Evolutionary conservation across 352 stramenopile species (phyloP).

Genomic region (Globisporangium carolinianum): DNA sequence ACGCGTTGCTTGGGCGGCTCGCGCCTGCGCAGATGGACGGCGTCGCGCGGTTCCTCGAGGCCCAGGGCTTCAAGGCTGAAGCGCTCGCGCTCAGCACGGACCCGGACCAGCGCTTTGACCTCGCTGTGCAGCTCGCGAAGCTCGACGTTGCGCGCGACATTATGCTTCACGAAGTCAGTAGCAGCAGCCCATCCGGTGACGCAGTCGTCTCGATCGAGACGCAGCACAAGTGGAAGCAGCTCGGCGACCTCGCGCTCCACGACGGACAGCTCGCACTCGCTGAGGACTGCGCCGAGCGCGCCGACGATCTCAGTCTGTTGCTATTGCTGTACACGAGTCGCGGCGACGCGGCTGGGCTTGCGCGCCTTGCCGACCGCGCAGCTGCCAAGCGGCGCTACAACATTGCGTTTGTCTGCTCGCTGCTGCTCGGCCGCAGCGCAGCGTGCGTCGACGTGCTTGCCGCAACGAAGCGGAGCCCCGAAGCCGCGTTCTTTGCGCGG

Average conservation of each 20-base stretch:
- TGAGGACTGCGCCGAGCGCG: conserved; percentile 91
- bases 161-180: conserved; percentile 86
- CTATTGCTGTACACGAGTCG: conserved; percentile 96
- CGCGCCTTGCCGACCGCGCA: conserved; percentile 85
- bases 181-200: conserved; percentile 50
- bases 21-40: conserved; percentile 82
- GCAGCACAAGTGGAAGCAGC: conserved; percentile 97
- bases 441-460: conserved; percentile 95
- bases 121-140: conserved; percentile 95
- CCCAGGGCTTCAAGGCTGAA: conserved; percentile 98
- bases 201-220: conserved; percentile 95
- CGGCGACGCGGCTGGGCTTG: conserved; percentile 91
- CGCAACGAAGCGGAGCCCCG: conserved; percentile 92
- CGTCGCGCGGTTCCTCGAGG: conserved; percentile 94
- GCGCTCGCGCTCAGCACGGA: conserved; percentile 91
- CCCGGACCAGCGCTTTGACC: conserved; percentile 97
- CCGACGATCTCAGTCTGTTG: conserved; percentile 95
- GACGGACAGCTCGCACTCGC: conserved; percentile 93
- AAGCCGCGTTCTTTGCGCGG: conserved; percentile 98
- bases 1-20: conserved; percentile 94
- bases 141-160: conserved; percentile 93
- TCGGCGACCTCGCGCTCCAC: conserved; percentile 91
- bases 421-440: conserved; percentile 94
- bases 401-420: conserved; percentile 94
- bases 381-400: conserved; percentile 89